Evolutionary conservation across 2,329 filamentous ascomycete species (phyloP).

Genomic region (Epichloe gansuensis): DNA sequence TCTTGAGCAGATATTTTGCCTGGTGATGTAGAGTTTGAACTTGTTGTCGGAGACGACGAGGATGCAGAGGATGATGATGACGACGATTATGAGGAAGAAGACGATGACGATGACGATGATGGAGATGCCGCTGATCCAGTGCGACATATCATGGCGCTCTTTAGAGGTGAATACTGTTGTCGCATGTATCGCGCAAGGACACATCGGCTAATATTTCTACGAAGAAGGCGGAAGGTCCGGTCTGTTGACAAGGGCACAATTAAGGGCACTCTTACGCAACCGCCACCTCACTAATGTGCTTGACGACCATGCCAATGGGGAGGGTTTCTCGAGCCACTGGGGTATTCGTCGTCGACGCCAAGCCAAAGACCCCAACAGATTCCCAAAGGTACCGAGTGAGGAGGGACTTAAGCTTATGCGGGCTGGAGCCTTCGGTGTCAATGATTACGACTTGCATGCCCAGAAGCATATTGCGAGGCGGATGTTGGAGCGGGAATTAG

Average conservation of each 20-base stretch:
- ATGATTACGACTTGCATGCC: constrained; percentile 38
- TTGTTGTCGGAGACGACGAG: constrained; percentile 11
- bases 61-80: constrained; percentile 10
- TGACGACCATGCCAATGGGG: constrained; percentile 25
- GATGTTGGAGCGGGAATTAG: constrained; percentile 72
- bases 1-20: background rate
- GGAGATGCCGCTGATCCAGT: constrained; percentile 17
- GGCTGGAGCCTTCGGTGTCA: constrained; percentile 65
- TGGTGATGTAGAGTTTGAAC: constrained; percentile 11
- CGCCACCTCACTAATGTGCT: constrained; percentile 25
- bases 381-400: constrained; percentile 75
- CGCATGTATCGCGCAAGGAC: background rate
- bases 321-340: constrained; percentile 24
- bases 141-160: constrained; percentile 21
- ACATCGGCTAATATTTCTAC: constrained; percentile 2
- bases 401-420: constrained; percentile 68
- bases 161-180: constrained; percentile 16
- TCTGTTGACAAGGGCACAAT: constrained; percentile 23
- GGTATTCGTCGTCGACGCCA: constrained; percentile 29
- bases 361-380: constrained; percentile 42
- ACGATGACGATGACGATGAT: constrained; percentile 11
- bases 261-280: constrained; percentile 28
- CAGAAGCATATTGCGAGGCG: constrained; percentile 53
- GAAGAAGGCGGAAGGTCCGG: constrained; percentile 16
- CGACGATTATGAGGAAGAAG: constrained; percentile 15